Percentiles rank a stretch among this genome's conserved stretches.
These are phyloP conservation scores for Lanmaoa rubissima DNA, from an alignment of 768 basidiomycete species.

Conservation along the genomic window DNA sequence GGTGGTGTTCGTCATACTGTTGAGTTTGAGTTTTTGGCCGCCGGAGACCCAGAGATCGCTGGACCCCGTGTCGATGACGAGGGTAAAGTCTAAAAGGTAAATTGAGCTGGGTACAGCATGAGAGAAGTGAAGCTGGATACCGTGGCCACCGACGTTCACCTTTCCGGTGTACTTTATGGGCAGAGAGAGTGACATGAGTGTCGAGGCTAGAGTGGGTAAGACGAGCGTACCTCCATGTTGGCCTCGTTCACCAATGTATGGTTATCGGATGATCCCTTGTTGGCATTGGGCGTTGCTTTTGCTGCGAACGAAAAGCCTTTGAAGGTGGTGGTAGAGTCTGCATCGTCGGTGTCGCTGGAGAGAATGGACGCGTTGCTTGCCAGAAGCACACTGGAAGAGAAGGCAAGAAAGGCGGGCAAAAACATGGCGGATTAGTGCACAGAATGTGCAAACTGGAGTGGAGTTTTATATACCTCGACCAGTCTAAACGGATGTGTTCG, in stretches of 20 bases:
- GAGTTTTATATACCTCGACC: neutral
- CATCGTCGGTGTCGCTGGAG: neutral
- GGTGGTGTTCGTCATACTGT: slow-evolving; percentile 30
- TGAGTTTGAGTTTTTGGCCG: slow-evolving; percentile 24
- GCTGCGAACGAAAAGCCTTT: slow-evolving; percentile 24
- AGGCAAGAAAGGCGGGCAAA: slow-evolving; percentile 3
- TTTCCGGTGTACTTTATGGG: slow-evolving; percentile 27
- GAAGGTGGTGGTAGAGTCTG: slow-evolving; percentile 5
- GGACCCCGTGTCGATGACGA: slow-evolving; percentile 30
- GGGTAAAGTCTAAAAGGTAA: slow-evolving; percentile 24
- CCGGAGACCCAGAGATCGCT: slow-evolving; percentile 30
- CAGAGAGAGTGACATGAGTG: neutral
- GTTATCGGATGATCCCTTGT: slow-evolving; percentile 24
- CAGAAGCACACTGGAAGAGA: slow-evolving; percentile 29
- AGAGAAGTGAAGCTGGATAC: slow-evolving; percentile 7
- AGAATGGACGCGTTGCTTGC: slow-evolving; percentile 29
- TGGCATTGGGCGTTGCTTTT: slow-evolving; percentile 10
- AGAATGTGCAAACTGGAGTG: too few relatives aligned
- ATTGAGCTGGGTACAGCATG: neutral
- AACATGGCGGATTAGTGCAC: slow-evolving; percentile 13
- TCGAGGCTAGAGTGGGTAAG: neutral
- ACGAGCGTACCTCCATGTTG: slow-evolving; percentile 28
- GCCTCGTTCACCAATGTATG: slow-evolving; percentile 23
- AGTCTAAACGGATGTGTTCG: slow-evolving; percentile 1
- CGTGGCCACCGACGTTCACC: slow-evolving; percentile 31